A percentile compares a stretch with the other conserved stretches of the same genome.
Conservation (phyloP, 2,329 filamentous ascomycete genomes). For the Beauveria brongniartii region DNA sequence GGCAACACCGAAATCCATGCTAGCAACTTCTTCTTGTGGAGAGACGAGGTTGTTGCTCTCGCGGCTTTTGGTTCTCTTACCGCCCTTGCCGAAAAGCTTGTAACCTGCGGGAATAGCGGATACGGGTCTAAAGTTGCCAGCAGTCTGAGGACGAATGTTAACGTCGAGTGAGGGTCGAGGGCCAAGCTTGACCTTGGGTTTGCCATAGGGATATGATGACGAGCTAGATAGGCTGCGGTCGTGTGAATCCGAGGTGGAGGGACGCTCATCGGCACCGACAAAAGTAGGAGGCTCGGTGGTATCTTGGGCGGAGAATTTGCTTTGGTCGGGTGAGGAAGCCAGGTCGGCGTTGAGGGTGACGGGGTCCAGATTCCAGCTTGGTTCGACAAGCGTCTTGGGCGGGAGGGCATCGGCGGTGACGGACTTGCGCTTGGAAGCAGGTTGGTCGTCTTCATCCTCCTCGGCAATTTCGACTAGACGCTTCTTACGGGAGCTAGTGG, state of each 20-base stretch:
- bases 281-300: slow-evolving; percentile 45
- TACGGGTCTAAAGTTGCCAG: slow-evolving; percentile 58
- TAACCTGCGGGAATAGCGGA: slow-evolving; percentile 76
- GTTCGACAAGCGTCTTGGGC: slow-evolving; percentile 22
- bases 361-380: slow-evolving; percentile 21
- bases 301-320: slow-evolving; percentile 38
- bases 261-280: slow-evolving; percentile 36
- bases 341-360: slow-evolving; percentile 46
- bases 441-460: slow-evolving; percentile 69
- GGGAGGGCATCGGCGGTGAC: slow-evolving; percentile 37
- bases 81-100: slow-evolving; percentile 55
- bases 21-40: slow-evolving; percentile 28
- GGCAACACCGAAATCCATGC: slow-evolving; percentile 27
- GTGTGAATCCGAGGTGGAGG: slow-evolving; percentile 35
- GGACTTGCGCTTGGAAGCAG: slow-evolving; percentile 51
- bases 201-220: slow-evolving; percentile 44
- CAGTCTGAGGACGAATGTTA: slow-evolving; percentile 52
- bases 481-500: slow-evolving; percentile 67
- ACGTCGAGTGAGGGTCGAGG: slow-evolving; percentile 71
- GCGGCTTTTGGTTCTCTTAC: slow-evolving; percentile 36
- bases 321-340: slow-evolving; percentile 40
- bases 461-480: slow-evolving; percentile 91
- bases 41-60: slow-evolving; percentile 19
- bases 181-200: slow-evolving; percentile 81
- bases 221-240: slow-evolving; percentile 36